These are phyloP conservation scores for Entrophospora sp. DNA, from an alignment of 192 early-diverging fungal genomes.

Conservation along the genomic window DNA sequence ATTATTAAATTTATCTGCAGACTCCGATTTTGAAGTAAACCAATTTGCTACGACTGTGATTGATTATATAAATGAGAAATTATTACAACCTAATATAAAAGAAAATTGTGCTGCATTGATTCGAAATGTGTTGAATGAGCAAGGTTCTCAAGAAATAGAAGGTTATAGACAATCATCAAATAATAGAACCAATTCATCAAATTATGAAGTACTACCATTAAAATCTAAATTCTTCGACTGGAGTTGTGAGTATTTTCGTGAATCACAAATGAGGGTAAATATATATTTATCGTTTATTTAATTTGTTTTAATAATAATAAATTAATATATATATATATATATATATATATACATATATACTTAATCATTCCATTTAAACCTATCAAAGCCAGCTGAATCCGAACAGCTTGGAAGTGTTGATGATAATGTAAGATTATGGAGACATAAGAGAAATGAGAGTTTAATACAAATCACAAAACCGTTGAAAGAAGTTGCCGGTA, in stretches of 20 bases:
- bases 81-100: slow-evolving; percentile 17
- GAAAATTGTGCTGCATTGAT: slow-evolving; percentile 13
- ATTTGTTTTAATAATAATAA: not conserved
- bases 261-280: slow-evolving; percentile 68
- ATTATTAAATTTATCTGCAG: slow-evolving; percentile 69
- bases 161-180: not conserved
- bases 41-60: slow-evolving; percentile 58
- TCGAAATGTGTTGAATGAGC: not conserved
- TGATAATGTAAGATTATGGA: slow-evolving; percentile 67
- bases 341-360: too few relatives aligned
- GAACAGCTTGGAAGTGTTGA: slow-evolving; percentile 75
- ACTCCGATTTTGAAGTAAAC: slow-evolving; percentile 74
- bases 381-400: slow-evolving; percentile 56
- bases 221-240: slow-evolving; percentile 69
- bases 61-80: slow-evolving; percentile 54
- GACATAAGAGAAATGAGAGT: slow-evolving; percentile 58
- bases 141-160: not conserved
- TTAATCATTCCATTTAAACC: too few relatives aligned
- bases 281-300: not conserved
- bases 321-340: not conserved
- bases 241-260: slow-evolving; percentile 82
- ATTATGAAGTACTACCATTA: slow-evolving; percentile 37
- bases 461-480: slow-evolving; percentile 43
- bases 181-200: slow-evolving; percentile 4
- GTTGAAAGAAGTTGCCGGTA: slow-evolving; percentile 46